Evolutionary conservation across 352 stramenopile genomes (phyloP), one percentile per base, ranked within the genome.

Genomic region (Saprolegnia parasitica): DNA sequence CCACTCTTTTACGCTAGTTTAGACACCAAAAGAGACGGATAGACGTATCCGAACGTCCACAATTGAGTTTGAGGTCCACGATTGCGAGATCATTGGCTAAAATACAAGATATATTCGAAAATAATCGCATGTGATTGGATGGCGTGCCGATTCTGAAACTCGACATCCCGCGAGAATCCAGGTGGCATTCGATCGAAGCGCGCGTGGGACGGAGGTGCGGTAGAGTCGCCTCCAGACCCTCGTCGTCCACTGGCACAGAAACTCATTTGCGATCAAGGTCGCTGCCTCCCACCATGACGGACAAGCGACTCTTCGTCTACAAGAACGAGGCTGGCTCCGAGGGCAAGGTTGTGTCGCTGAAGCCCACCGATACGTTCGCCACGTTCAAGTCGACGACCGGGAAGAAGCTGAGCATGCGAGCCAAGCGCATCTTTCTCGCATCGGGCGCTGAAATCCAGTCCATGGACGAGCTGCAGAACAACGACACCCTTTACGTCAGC

Each of bases 271-370:
- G 29, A 35, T 35, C 2, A 6, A 2, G 29, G 5, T 35, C 29
- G 29, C n/a, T n/a, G n/a, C 42, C 18, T 49, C 11, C 3, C 11
- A n/a, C 8, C 24, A 61, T 42, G 23, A 52, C 23, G n/a, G 86
- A 93, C 61, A 93, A 90, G 83, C 81, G 86, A 40, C 76, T 93
- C 42, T 91, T 93, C 67, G 91, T 93, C 72, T 91, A 93, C 77
- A 87, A 88, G 74, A 93, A 93, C 76, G 86, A 93, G 67, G 83
- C 82, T 21, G 83, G 81, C 32, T 90, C 86, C 57, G 82, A 91
- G 76, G 86, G 83, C 47, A 91, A 91, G 76, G 84, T 92, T 58
- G 90, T 96, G 81, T 92, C 87, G 50, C 71, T 96, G 45, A 88
- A 86, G 71, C 60, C 78, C 24, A 84, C 79, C 46, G 87, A 93